Conservation (phyloP, 169 alveolate species). For the Plasmodium adleri region DNA sequence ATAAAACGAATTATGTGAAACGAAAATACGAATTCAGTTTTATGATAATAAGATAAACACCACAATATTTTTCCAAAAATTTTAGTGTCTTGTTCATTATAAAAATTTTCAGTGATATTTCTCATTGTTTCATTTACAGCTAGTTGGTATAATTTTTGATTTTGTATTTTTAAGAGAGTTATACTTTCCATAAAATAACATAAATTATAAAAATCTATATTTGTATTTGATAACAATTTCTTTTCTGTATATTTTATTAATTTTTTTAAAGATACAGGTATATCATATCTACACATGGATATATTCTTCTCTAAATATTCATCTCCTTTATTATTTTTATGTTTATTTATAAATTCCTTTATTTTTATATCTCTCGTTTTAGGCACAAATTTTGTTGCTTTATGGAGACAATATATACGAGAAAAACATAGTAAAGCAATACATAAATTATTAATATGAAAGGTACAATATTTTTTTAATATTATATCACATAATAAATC, state of each 20-base stretch:
- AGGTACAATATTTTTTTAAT: slow-evolving; percentile 1
- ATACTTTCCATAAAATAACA: slow-evolving; percentile 68
- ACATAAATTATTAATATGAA: slow-evolving; percentile 22
- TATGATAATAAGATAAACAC: slow-evolving; percentile 76
- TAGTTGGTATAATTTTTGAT: slow-evolving; percentile 20
- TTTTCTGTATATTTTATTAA: slow-evolving; percentile 36
- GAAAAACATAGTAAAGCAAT: slow-evolving; percentile 60
- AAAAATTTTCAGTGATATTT: not conserved
- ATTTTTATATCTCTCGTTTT: not conserved
- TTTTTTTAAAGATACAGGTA: slow-evolving; percentile 37
- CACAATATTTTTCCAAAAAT: slow-evolving; percentile 65
- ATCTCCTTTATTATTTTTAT: slow-evolving; percentile 8
- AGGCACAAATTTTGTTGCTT: not conserved
- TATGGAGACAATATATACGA: slow-evolving; percentile 60
- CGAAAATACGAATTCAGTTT: slow-evolving; percentile 63
- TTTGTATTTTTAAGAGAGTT: slow-evolving; percentile 65
- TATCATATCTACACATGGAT: slow-evolving; percentile 23
- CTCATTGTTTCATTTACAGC: slow-evolving; percentile 21
- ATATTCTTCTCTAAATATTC: slow-evolving; percentile 46
- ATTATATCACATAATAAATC: slow-evolving; percentile 50
- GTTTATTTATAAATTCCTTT: not conserved
- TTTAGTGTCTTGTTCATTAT: slow-evolving; percentile 32
- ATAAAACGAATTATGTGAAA: slow-evolving; percentile 27
- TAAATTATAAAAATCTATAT: slow-evolving; percentile 17
- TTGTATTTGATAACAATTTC: slow-evolving; percentile 5